phyloP scores from a whole-genome alignment of 768 basidiomycete species.

The Fistulinella prunicolor region DNA sequence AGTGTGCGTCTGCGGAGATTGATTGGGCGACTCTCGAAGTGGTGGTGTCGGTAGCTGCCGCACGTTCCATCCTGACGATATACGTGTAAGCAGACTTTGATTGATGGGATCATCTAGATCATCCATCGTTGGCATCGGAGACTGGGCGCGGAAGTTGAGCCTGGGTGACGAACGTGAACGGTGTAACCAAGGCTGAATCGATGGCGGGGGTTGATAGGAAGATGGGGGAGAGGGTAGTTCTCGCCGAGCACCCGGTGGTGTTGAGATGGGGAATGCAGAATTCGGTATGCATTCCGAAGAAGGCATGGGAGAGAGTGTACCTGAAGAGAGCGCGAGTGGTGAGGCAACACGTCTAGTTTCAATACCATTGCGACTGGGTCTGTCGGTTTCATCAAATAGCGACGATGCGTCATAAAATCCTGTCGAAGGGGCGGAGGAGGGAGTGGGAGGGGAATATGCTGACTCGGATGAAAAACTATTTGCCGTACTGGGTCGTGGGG shows the following conservation, averaged over 20 bases:
- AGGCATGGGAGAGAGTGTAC: conserved; percentile 28
- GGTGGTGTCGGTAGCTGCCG: conserved; percentile 36
- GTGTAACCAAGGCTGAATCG: conserved; percentile 27
- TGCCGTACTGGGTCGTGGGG: conserved; percentile 25
- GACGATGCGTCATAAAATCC: conserved; percentile 21
- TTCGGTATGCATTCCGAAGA: conserved; percentile 28
- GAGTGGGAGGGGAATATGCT: conserved; percentile 39
- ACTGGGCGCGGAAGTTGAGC: conserved; percentile 19
- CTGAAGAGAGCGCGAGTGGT: conserved; percentile 20
- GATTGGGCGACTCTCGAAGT: conserved; percentile 16
- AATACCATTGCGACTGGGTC: conserved; percentile 7
- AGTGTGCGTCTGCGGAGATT: conserved; percentile 13
- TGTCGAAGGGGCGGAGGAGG: conserved; percentile 41
- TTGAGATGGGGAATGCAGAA: conserved; percentile 21
- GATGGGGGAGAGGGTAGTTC: conserved; percentile 31
- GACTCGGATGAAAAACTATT: conserved; percentile 52
- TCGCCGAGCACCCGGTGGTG: conserved; percentile 19
- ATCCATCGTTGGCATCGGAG: conserved; percentile 13
- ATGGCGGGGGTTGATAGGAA: conserved; percentile 29
- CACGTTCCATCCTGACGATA: conserved; percentile 18
- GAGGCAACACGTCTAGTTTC: conserved; percentile 11
- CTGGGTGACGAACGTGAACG: conserved; percentile 40
- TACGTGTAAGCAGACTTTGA: conserved; percentile 16
- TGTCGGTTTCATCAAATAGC: conserved; percentile 24
- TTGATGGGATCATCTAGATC: conserved; percentile 17